Conservation (phyloP, 2,329 filamentous ascomycete genomes). For the Cucurbitaria berberidis region DNA sequence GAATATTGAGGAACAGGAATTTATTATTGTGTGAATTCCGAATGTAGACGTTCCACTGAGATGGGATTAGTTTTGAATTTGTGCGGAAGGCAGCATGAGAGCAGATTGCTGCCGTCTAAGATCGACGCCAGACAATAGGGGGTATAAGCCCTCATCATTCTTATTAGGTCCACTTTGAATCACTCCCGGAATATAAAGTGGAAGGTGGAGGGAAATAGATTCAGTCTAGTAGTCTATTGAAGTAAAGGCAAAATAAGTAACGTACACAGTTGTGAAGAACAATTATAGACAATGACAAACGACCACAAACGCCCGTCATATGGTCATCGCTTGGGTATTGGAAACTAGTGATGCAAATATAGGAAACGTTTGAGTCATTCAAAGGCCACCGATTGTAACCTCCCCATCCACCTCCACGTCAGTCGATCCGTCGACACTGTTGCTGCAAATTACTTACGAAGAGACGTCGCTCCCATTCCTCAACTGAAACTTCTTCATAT, state of each 20-base stretch:
- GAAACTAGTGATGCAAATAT: neutral
- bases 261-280: neutral
- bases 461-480: conserved; percentile 35
- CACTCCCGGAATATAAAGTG: too few species aligned
- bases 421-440: neutral
- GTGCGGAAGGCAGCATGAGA: too few species aligned
- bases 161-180: too few species aligned
- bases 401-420: neutral
- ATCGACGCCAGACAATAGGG: too few species aligned
- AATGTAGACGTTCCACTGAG: too few species aligned
- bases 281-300: neutral
- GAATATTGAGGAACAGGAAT: too few species aligned
- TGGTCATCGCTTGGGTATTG: conserved; percentile 14
- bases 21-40: too few species aligned
- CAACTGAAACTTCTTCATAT: conserved; percentile 28
- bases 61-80: too few species aligned
- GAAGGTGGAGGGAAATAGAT: too few species aligned
- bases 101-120: too few species aligned
- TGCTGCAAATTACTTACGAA: conserved; percentile 1
- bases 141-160: too few species aligned
- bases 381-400: neutral
- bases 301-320: conserved; percentile 7
- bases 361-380: neutral
- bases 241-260: neutral
- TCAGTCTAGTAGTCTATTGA: neutral